phyloP scores from a whole-genome alignment of 257 asterid species.

The Oldenlandia corymbosa region DNA sequence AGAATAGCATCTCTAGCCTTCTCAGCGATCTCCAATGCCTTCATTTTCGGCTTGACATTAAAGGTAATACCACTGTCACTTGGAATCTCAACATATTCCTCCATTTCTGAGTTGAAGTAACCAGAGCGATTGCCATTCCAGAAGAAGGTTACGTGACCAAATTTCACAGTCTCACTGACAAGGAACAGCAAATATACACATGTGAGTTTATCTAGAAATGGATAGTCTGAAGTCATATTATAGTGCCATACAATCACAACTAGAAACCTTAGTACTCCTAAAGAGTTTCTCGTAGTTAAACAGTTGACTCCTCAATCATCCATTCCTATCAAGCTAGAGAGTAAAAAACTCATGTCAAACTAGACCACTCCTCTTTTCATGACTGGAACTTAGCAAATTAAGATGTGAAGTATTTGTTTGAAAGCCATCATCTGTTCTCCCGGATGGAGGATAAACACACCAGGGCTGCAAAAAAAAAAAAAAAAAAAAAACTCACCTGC shows the following conservation, averaged over 20 bases:
- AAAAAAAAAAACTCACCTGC: constrained; percentile 48
- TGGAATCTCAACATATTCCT: constrained; percentile 88
- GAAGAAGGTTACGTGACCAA: constrained; percentile 85
- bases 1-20: constrained; percentile 94
- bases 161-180: constrained; percentile 90
- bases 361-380: neutral
- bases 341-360: neutral
- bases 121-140: constrained; percentile 98
- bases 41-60: constrained; percentile 91
- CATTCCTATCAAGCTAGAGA: neutral
- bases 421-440: too few species aligned
- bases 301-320: neutral
- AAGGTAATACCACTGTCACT: constrained; percentile 89
- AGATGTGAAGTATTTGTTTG: too few species aligned
- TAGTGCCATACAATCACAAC: neutral
- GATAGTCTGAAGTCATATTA: neutral
- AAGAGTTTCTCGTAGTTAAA: neutral
- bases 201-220: neutral
- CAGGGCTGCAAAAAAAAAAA: neutral
- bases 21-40: constrained; percentile 89
- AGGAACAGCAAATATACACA: neutral
- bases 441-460: neutral
- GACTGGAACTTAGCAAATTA: too few species aligned
- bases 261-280: neutral
- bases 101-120: constrained; percentile 62